A percentile compares a stretch with the other conserved stretches of the same genome.
phyloP scores from a whole-genome alignment of 2,329 filamentous ascomycete genomes.

The Conoideocrella luteorostrata region DNA sequence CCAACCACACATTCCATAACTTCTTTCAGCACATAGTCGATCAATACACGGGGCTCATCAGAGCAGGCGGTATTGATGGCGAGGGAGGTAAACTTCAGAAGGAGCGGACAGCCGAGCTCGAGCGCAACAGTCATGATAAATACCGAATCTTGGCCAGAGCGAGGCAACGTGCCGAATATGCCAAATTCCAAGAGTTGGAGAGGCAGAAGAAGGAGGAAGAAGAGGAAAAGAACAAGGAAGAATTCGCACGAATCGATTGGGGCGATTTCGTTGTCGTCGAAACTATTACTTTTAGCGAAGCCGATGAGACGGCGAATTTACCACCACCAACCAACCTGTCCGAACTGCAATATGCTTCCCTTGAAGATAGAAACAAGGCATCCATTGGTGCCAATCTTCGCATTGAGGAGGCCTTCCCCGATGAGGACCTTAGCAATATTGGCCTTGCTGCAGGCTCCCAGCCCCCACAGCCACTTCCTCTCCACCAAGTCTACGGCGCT shows the following conservation, averaged over 20 bases:
- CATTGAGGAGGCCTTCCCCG: slow-evolving; percentile 93
- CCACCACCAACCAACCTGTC: slow-evolving; percentile 84
- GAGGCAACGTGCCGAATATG: slow-evolving; percentile 80
- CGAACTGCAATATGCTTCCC: slow-evolving; percentile 86
- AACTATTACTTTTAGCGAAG: slow-evolving; percentile 85
- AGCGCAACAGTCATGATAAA: slow-evolving; percentile 70
- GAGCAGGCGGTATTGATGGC: slow-evolving; percentile 60
- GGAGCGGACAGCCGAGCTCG: slow-evolving; percentile 64
- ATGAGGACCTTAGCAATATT: slow-evolving; percentile 50
- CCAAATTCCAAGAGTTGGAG: slow-evolving; percentile 76
- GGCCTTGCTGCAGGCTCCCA: slow-evolving; percentile 34
- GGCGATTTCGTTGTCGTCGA: slow-evolving; percentile 95
- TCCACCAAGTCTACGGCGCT: slow-evolving; percentile 36
- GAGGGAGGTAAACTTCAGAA: slow-evolving; percentile 62
- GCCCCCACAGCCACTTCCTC: slow-evolving; percentile 36
- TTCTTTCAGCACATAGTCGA: slow-evolving; percentile 91
- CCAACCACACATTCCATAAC: slow-evolving; percentile 92
- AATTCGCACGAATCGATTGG: slow-evolving; percentile 90
- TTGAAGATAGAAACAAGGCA: slow-evolving; percentile 90
- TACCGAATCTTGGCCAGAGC: slow-evolving; percentile 74
- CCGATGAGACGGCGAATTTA: slow-evolving; percentile 78
- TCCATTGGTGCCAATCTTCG: slow-evolving; percentile 76
- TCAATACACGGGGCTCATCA: slow-evolving; percentile 79
- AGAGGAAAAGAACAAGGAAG: slow-evolving; percentile 69
- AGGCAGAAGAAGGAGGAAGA: slow-evolving; percentile 85